phyloP scores from a whole-genome alignment of 805 yeast genomes.

The Wickerhamomyces queroliae region DNA sequence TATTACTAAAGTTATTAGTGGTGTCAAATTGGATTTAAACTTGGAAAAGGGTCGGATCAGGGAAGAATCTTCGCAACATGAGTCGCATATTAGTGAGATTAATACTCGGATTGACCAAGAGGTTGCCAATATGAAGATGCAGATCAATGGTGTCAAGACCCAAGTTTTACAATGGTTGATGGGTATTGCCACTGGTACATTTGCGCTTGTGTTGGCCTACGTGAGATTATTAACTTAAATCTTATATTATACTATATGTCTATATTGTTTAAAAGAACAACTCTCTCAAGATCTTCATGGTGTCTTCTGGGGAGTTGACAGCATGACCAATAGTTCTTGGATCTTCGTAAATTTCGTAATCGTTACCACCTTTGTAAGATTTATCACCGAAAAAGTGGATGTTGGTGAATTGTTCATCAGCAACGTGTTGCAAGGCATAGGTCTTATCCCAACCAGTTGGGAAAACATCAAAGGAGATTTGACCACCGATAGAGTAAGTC shows the following conservation, averaged over 20 bases:
- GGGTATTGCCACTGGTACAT: slow-evolving; percentile 97
- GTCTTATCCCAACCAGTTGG: slow-evolving; percentile 99
- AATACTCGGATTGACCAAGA: slow-evolving; percentile 95
- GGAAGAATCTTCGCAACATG: slow-evolving; percentile 91
- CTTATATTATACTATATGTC: neutral
- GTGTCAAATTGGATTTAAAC: slow-evolving; percentile 85
- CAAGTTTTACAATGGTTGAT: slow-evolving; percentile 98
- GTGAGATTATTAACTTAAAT: slow-evolving; percentile 66
- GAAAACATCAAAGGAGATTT: slow-evolving; percentile 98
- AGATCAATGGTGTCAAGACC: slow-evolving; percentile 90
- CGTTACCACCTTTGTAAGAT: slow-evolving; percentile 96
- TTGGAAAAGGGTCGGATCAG: slow-evolving; percentile 93
- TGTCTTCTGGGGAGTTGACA: slow-evolving; percentile 84
- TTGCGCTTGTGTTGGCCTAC: slow-evolving; percentile 89
- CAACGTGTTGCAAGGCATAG: slow-evolving; percentile 92
- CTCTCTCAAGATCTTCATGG: slow-evolving; percentile 80
- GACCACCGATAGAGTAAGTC: slow-evolving; percentile 98
- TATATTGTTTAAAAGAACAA: slow-evolving; percentile 38
- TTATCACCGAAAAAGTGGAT: slow-evolving; percentile 99
- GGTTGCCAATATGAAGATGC: slow-evolving; percentile 89
- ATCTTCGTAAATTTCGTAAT: slow-evolving; percentile 92
- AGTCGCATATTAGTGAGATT: slow-evolving; percentile 88
- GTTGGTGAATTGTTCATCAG: slow-evolving; percentile 71
- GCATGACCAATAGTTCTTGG: slow-evolving; percentile 94
- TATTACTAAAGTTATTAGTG: slow-evolving; percentile 82